Conservation (phyloP, 441 rosid genomes). For the Euphorbia celastroides region DNA sequence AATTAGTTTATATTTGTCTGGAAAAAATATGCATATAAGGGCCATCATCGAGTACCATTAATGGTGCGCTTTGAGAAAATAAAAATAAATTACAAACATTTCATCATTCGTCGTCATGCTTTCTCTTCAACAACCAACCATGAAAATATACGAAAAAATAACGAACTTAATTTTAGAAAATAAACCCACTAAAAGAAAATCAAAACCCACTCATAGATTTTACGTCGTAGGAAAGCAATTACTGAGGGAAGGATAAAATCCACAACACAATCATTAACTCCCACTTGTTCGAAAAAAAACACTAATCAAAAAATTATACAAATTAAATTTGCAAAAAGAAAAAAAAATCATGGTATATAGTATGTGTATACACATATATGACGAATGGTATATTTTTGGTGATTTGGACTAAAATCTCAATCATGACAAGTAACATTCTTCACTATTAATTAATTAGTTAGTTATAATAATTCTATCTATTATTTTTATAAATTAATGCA, state of each 20-base stretch:
- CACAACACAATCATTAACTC: slow-evolving; percentile 65
- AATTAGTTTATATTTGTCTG: too few species aligned
- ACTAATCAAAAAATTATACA: background rate
- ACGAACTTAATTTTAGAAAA: background rate
- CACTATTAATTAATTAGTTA: slow-evolving; percentile 7
- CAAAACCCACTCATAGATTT: slow-evolving; percentile 21
- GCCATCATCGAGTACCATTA: slow-evolving; percentile 20
- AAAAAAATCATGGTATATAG: background rate
- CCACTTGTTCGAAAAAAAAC: slow-evolving; percentile 39
- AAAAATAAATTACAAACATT: slow-evolving; percentile 22
- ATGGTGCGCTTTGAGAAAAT: slow-evolving; percentile 44
- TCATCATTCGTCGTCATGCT: slow-evolving; percentile 19
- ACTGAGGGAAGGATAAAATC: slow-evolving; percentile 62
- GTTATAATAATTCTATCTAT: background rate
- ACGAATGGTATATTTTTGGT: too few species aligned
- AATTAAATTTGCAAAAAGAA: background rate
- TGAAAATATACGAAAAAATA: background rate
- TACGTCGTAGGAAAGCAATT: slow-evolving; percentile 90
- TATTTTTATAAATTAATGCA: slow-evolving; percentile 11
- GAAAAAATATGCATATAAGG: slow-evolving; percentile 15
- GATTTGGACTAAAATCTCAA: background rate
- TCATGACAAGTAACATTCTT: background rate
- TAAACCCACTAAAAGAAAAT: slow-evolving; percentile 8
- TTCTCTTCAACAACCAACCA: slow-evolving; percentile 34
- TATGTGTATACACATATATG: too few species aligned